These are phyloP conservation scores for Eurotiales sp. DNA, from an alignment of 2,329 filamentous ascomycete genomes.

Conservation along the genomic window DNA sequence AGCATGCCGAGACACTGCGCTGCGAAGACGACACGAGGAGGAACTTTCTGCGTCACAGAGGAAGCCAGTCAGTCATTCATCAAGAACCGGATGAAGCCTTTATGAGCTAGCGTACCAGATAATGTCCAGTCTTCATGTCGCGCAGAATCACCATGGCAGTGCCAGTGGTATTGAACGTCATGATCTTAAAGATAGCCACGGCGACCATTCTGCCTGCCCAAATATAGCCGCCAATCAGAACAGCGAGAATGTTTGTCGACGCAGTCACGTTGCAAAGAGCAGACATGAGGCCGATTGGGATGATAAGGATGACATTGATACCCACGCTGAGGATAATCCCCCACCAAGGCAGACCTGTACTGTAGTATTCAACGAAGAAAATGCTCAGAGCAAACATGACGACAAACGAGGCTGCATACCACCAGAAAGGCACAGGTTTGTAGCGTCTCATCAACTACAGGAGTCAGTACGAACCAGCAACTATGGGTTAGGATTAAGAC, in stretches of 20 bases:
- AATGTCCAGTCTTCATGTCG: slow-evolving; percentile 49
- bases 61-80: too few species aligned
- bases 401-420: slow-evolving; percentile 47
- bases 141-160: slow-evolving; percentile 16
- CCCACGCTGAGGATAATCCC: slow-evolving; percentile 52
- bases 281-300: slow-evolving; percentile 26
- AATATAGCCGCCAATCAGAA: slow-evolving; percentile 51
- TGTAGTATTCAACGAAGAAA: slow-evolving; percentile 49
- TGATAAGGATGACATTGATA: slow-evolving; percentile 50
- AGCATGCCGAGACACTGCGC: slow-evolving; percentile 44
- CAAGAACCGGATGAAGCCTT: too few species aligned
- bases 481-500: slow-evolving; percentile 20
- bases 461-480: slow-evolving; percentile 21
- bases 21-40: slow-evolving; percentile 42
- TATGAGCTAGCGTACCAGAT: slow-evolving; percentile 25
- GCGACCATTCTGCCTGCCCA: slow-evolving; percentile 50
- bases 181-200: slow-evolving; percentile 53
- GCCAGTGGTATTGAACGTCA: not conserved
- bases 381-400: slow-evolving; percentile 47
- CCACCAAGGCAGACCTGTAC: slow-evolving; percentile 45
- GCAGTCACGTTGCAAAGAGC: slow-evolving; percentile 52
- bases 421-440: slow-evolving; percentile 53
- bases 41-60: slow-evolving; percentile 34
- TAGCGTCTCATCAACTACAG: slow-evolving; percentile 43
- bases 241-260: slow-evolving; percentile 54